Evolutionary conservation across 495 filamentous ascomycete genomes (phyloP), one percentile per base, ranked within the genome.

Genomic region (Neurospora sp.): DNA sequence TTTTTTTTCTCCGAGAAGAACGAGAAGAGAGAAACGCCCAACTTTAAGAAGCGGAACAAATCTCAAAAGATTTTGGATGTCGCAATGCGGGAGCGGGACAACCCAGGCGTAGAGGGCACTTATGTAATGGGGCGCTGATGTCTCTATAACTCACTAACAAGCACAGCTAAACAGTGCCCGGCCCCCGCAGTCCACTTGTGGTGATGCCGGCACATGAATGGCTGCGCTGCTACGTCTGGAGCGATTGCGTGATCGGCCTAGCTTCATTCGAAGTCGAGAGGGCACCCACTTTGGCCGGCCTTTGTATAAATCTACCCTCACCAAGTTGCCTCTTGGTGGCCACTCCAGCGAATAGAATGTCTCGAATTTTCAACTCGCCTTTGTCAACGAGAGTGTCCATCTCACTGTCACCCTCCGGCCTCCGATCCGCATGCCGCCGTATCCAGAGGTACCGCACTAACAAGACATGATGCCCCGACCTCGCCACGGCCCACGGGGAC

Each of bases 191-290:
- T 11, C 40, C 66, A 69, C 59, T 74, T 62, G 54, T 34, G 54
- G 54, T 62, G 24, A 62, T 62, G 54, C 54, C 28, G 54, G 54
- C 54, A 62, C 54, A 62, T 62, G 54, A 62, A 62, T 62, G 54
- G 54, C 54, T 62, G 45, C 45, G 45, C 21, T 54, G 45, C 10
- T 54, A 28, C 37, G 54, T 31, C 54, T 34, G 54, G 74, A 70
- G 71, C 79, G 79, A 81, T 81, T 78, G 78, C 79, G 79, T 79
- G 78, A 81, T 81, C 79, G 74, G 74, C 54, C 76, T 81, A 79
- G 75, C 72, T 78, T 54, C 8, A 54, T 54, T 54, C 45, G 45
- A 24, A 54, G 71, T 69, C 74, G 38, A 59, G 71, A 73, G 69
- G 39, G 45, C 54, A 62, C 54, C 54, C 54, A 62, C 54, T 62